Evolutionary conservation across 148 eudicot genomes (phyloP).

Genomic region (Mesembryanthemum crystallinum): DNA sequence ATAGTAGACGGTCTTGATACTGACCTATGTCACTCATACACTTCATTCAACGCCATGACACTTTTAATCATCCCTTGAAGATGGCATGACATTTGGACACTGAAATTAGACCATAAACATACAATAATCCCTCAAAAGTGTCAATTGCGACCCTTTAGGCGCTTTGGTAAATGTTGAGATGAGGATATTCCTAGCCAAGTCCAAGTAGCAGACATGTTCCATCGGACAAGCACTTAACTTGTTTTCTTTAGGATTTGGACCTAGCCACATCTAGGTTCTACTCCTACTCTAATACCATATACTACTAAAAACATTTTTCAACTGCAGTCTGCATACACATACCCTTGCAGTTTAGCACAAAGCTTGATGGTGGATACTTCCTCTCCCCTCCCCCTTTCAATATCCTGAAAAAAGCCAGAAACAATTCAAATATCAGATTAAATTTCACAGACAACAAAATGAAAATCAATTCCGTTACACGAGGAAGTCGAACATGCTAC

Average conservation of each 20-base stretch:
- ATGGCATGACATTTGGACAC: slow-evolving; percentile 4
- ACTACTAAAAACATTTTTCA: background rate
- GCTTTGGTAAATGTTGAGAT: background rate
- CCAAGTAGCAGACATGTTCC: background rate
- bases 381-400: slow-evolving; percentile 56
- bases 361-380: slow-evolving; percentile 71
- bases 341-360: slow-evolving; percentile 81
- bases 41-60: background rate
- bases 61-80: background rate
- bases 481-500: background rate
- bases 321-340: slow-evolving; percentile 8
- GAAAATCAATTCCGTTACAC: background rate
- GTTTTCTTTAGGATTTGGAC: background rate
- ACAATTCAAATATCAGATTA: background rate
- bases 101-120: background rate
- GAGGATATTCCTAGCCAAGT: background rate
- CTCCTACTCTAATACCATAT: background rate
- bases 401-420: slow-evolving; percentile 39
- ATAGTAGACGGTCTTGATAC: background rate
- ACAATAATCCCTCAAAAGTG: background rate
- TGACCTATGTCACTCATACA: background rate
- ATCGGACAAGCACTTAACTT: too few species aligned
- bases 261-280: background rate
- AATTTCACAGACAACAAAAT: background rate
- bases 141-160: background rate